Evolutionary conservation across 805 yeast genomes (phyloP).

Genomic region (Isabelozyma gotoi): DNA sequence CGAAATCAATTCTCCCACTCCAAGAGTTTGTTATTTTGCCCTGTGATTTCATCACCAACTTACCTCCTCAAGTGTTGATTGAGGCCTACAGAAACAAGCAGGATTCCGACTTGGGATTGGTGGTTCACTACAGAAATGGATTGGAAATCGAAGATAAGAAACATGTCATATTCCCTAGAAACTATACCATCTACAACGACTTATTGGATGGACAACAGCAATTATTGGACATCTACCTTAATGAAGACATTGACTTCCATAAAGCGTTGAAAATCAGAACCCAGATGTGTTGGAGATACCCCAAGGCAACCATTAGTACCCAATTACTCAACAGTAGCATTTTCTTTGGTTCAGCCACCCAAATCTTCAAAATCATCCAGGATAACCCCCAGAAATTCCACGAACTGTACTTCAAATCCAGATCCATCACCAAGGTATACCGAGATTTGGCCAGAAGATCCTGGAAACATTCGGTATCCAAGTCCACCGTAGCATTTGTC

Average conservation of each 20-base stretch:
- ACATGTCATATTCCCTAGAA: conserved; percentile 51
- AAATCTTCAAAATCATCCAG: conserved; percentile 52
- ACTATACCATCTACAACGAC: conserved; percentile 66
- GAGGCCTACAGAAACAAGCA: conserved; percentile 79
- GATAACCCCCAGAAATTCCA: conserved; percentile 30
- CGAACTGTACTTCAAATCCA: conserved; percentile 39
- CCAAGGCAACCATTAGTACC: conserved; percentile 74
- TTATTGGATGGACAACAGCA: conserved; percentile 40
- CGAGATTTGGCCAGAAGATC: conserved; percentile 89
- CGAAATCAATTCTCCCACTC: conserved; percentile 36
- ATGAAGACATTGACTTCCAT: conserved; percentile 65
- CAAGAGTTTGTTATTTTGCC: conserved; percentile 76
- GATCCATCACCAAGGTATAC: conserved; percentile 64
- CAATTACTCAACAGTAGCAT: conserved; percentile 73
- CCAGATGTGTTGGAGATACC: conserved; percentile 87
- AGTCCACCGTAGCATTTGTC: conserved; percentile 67
- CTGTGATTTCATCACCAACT: conserved; percentile 89
- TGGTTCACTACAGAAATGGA: conserved; percentile 72
- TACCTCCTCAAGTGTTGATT: conserved; percentile 85
- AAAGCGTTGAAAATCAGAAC: conserved; percentile 77
- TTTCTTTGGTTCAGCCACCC: conserved; percentile 40
- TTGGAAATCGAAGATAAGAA: conserved; percentile 81
- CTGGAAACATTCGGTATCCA: conserved; percentile 70
- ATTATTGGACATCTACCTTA: conserved; percentile 71
- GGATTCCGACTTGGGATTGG: conserved; percentile 66